Evolutionary conservation across 140 eudicot species (phyloP).

Genomic region (Erigeron philadelphicus): DNA sequence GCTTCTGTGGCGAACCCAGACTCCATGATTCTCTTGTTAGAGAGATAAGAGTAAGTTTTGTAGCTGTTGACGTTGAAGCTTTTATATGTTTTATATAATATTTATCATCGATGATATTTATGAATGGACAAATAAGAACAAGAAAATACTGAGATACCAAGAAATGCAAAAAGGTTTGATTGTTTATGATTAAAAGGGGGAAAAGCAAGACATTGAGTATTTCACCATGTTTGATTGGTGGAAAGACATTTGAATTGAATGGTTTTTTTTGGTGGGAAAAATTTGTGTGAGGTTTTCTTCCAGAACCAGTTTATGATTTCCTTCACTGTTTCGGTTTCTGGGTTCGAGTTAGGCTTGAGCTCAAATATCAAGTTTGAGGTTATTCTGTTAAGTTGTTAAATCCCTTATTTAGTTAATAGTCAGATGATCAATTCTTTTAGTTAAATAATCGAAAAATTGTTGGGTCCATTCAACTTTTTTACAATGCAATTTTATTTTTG

Average conservation of each 20-base stretch:
- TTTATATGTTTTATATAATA: slow-evolving; percentile 11
- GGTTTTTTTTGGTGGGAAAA: not conserved
- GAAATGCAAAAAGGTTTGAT: slow-evolving; percentile 24
- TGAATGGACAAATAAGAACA: slow-evolving; percentile 23
- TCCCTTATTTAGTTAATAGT: too few relatives aligned
- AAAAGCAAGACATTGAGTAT: slow-evolving; percentile 24
- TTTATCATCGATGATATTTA: slow-evolving; percentile 22
- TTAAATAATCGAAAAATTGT: too few relatives aligned
- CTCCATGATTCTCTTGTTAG: slow-evolving; percentile 22
- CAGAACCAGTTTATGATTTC: not conserved
- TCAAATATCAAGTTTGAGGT: not conserved
- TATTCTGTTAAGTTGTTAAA: not conserved
- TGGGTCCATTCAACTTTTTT: too few relatives aligned
- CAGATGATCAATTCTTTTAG: too few relatives aligned
- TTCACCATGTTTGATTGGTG: slow-evolving; percentile 17
- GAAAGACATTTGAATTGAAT: not conserved
- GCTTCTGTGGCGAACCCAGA: slow-evolving; percentile 29
- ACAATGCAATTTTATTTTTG: too few relatives aligned
- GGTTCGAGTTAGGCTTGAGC: not conserved
- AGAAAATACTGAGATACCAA: slow-evolving; percentile 31
- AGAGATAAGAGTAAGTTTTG: slow-evolving; percentile 19
- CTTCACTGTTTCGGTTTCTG: not conserved
- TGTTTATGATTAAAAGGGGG: not conserved
- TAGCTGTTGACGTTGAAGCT: slow-evolving; percentile 11
- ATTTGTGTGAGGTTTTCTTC: not conserved